Evolutionary conservation across 2,329 filamentous ascomycete genomes (phyloP), one percentile per base, ranked within the genome.

Genomic region (Ilyonectria destructans): DNA sequence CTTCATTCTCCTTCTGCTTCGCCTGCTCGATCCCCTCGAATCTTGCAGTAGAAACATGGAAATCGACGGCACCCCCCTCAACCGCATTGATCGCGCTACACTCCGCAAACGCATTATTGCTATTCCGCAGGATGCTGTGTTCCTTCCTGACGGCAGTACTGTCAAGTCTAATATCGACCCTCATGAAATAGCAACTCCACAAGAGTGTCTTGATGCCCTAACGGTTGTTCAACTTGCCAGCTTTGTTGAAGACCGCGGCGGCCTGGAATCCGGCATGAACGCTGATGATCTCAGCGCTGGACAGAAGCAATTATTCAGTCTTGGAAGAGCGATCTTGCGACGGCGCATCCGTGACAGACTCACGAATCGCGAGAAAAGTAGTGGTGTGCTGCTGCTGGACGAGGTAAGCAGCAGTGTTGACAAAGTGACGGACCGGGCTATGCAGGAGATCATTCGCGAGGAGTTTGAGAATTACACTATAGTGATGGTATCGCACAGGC

Each of bases 241-340:
- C 0, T 77, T 82, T 12, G 72, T 84, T 0, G 54, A 74, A 0
- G 75, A 78, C 4, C 73, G 77, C 3, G 82, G 82, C 3, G 82
- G 82, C 0, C 68, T 85, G 0, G 69, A 74, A 3, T 75, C 75
- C 0, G 71, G 65, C 2, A 83, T 91, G 69, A 81, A 82, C n/a
- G 79, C 84, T 2, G 82, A 86, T 7, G 80, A 83, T 58, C 80
- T 90, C 6, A 87, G 84, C 6, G 85, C 87, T 37, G 91, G 91
- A 0, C 90, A 92, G 76, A 85, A 85, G 51, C 90, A 92, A 73
- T 82, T 92, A 0, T 90, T 93, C 71, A 89, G 86, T 69, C 83
- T 93, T 1, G 90, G 87, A 0, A 80, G 90, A 0, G 90, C 89
- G 0, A 82, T 92, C 19, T 77, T 92, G 8, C 80, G 85, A 5